phyloP scores from a whole-genome alignment of 495 filamentous ascomycete genomes.

The Trichocladium uniseriatum region DNA sequence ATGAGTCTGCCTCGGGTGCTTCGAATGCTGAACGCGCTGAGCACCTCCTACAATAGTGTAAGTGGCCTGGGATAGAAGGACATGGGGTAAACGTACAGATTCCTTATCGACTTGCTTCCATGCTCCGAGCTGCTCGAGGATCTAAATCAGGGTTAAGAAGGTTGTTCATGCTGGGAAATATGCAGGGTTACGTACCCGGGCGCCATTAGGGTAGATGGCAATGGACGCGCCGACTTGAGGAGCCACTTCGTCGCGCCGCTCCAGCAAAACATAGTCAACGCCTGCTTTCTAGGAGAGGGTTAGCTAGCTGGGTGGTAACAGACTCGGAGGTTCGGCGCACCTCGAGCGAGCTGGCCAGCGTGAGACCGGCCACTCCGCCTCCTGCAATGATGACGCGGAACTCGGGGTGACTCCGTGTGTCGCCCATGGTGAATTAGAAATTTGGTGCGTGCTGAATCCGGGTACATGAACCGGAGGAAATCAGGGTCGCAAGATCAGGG shows the following conservation, averaged over 20 bases:
- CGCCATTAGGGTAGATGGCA: slow-evolving; percentile 12
- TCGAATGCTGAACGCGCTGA: neutral
- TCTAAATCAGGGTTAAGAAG: slow-evolving; percentile 1
- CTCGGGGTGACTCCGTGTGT: neutral
- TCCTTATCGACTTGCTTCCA: slow-evolving; percentile 20
- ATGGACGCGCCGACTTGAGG: slow-evolving; percentile 16
- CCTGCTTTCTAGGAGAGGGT: slow-evolving; percentile 7
- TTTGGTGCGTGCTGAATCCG: neutral
- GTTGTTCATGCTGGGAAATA: neutral
- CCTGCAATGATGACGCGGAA: slow-evolving; percentile 9
- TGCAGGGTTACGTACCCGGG: slow-evolving; percentile 6
- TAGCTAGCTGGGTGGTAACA: neutral
- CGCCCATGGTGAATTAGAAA: neutral
- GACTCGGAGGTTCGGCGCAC: neutral
- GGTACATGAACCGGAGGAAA: neutral
- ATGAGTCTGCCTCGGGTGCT: neutral
- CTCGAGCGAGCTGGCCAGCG: slow-evolving; percentile 12
- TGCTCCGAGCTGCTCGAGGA: slow-evolving; percentile 30
- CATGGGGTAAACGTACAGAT: too few relatives aligned
- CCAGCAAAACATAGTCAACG: slow-evolving; percentile 16
- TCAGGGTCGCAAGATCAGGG: too few relatives aligned
- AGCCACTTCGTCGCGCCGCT: slow-evolving; percentile 11
- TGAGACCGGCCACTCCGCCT: slow-evolving; percentile 7
- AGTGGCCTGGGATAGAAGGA: too few relatives aligned
- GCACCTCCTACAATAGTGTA: neutral